Conservation (phyloP, 768 basidiomycete genomes). For the Pseudohyphozyma bogoriensis region DNA sequence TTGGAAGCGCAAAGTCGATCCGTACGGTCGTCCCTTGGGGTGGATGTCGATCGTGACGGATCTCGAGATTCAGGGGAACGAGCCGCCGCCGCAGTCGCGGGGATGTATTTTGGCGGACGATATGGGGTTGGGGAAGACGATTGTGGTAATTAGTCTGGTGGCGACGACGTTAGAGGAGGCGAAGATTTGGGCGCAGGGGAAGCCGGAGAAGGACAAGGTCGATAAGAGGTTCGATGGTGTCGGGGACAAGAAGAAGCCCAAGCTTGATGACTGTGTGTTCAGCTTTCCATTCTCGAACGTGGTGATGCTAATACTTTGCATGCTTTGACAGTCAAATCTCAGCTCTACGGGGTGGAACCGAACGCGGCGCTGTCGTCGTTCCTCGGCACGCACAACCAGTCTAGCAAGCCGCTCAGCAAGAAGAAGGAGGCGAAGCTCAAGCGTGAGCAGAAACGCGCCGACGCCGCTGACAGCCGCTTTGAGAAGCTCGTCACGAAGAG, state of each 20-base stretch:
- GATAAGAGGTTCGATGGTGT: slow-evolving; percentile 24
- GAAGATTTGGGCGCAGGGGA: slow-evolving; percentile 48
- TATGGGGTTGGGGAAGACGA: slow-evolving; percentile 95
- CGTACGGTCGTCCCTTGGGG: slow-evolving; percentile 34
- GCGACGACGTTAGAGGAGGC: slow-evolving; percentile 72
- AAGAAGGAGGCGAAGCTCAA: slow-evolving; percentile 57
- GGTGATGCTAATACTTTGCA: too few relatives aligned
- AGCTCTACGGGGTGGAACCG: slow-evolving; percentile 17
- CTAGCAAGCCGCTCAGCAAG: slow-evolving; percentile 53
- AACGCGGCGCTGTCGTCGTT: too few relatives aligned
- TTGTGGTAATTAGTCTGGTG: slow-evolving; percentile 86
- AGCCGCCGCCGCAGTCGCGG: slow-evolving; percentile 18
- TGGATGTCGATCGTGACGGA: slow-evolving; percentile 84
- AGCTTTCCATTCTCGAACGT: too few relatives aligned
- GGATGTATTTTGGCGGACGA: slow-evolving; percentile 83
- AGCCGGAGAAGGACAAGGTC: slow-evolving; percentile 46
- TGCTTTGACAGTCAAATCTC: too few relatives aligned
- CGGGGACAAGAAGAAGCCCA: not conserved
- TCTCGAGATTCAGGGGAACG: slow-evolving; percentile 47
- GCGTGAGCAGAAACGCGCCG: slow-evolving; percentile 44
- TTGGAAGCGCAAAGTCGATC: slow-evolving; percentile 45
- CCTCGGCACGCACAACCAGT: too few relatives aligned
- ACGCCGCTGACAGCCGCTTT: slow-evolving; percentile 54
- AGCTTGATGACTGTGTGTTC: too few relatives aligned
- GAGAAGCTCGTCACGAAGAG: slow-evolving; percentile 71